Base-by-base conservation (phyloP, 129 eudicot genomes). In the Solidago caesia region DNA sequence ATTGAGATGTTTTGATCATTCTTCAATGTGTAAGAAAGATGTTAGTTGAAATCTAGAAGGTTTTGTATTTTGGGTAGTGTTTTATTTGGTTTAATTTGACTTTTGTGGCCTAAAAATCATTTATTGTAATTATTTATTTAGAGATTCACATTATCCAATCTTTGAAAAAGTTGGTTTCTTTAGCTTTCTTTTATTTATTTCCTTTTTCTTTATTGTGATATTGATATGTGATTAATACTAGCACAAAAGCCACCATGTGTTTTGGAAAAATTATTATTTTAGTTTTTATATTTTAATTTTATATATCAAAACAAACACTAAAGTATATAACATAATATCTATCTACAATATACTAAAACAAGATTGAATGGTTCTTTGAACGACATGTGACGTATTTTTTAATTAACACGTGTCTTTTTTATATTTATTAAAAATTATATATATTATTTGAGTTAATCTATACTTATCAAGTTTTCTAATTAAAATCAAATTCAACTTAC, bases 81-180 rank as follows among this genome's bases (percentile, higher is more conserved):
- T 59, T 77, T 16, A 58, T 77, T 77, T 68, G 59, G 59, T 55
- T 64, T 79, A 71, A 79, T 72, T 71, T 79, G 78, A 79, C 78
- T 79, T 79, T 79, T 64, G 67, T 26, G 71, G 67, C 47, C 55
- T 64, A 44, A 77, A 63, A 14, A 4, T 14, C n/a, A 46, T 42
- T 44, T 53, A 15, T 61, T 57, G 46, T 52, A 11, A 53, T 53
- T 26, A 64, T 47, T 48, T 69, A 26, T 72, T 72, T 45, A 49
- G 41, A 64, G 64, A 61, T 78, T 71, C 73, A 64, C 73, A 79
- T 79, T 58, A 79, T 79, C 78, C 74, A 64, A 41, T 75, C 68
- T 79, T 72, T 79, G 73, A 65, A 79, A 79, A 79, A 79, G 82
- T 45, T 64, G 58, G 78, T 15, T 45, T 66, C 82, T 72, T 79